These are phyloP conservation scores for Lentinula sp. DNA, from an alignment of 768 basidiomycete species.

Conservation along the genomic window DNA sequence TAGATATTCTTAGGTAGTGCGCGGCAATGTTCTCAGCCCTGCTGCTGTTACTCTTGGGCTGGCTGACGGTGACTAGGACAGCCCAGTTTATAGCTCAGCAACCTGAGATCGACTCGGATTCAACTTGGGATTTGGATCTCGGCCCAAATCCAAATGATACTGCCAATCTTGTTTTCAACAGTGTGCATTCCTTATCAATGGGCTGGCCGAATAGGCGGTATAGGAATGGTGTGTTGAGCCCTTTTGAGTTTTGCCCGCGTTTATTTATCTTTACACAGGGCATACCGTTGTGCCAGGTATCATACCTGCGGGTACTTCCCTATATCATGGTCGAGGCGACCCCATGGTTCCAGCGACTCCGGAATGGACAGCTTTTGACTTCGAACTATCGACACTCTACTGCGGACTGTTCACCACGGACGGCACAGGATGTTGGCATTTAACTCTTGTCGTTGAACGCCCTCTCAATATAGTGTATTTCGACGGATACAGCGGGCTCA, in stretches of 20 bases:
- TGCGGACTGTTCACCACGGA: slow-evolving; percentile 10
- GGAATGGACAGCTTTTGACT: slow-evolving; percentile 27
- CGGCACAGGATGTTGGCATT: slow-evolving; percentile 19
- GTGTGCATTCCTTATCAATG: background rate
- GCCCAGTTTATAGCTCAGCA: background rate
- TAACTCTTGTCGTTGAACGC: slow-evolving; percentile 21
- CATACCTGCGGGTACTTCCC: slow-evolving; percentile 26
- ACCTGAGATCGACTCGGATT: background rate
- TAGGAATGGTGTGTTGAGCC: background rate
- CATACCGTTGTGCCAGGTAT: slow-evolving; percentile 26
- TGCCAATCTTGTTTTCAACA: slow-evolving; percentile 1
- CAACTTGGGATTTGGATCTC: background rate
- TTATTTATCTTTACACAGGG: slow-evolving; percentile 8
- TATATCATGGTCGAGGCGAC: slow-evolving; percentile 24
- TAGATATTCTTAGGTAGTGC: background rate
- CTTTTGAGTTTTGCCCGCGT: background rate
- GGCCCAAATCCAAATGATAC: background rate
- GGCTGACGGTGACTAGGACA: background rate
- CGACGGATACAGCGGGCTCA: slow-evolving; percentile 22
- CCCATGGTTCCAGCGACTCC: slow-evolving; percentile 19
- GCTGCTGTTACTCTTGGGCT: background rate
- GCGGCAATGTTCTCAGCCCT: background rate
- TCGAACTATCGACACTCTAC: slow-evolving; percentile 25
- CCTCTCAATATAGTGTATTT: slow-evolving; percentile 26
- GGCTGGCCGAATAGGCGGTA: slow-evolving; percentile 1